Evolutionary conservation across 2,329 filamentous ascomycete species (phyloP), one percentile per base, ranked within the genome.

Genomic region (Nigrospora oryzae): DNA sequence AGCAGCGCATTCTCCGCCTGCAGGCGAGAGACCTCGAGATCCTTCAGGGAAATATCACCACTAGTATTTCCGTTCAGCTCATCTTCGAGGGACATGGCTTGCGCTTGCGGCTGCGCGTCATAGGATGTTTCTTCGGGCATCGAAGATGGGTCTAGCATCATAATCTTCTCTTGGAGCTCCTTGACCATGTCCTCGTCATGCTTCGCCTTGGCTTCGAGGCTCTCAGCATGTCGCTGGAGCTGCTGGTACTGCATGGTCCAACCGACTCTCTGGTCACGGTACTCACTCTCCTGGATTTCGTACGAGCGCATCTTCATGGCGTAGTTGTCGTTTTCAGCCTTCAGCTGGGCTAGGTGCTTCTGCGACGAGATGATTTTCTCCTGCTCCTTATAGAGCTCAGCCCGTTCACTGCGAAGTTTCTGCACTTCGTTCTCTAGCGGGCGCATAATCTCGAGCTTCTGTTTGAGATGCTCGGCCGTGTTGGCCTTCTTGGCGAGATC

Each of bases 401-500:
- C 70, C 48, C 74, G 70, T 53, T 78, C 75, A 47, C 74, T 74
- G 46, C 74, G 69, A 7, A 82, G 65, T 32, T 71, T 69, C 43
- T 74, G 67, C 40, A 79, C 71, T 51, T 82, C 77, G 44, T 69
- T 72, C 47, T 77, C 75, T 32, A 80, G 63, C 15, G 70, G 65
- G 46, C 74, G 75, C 53, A 76, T 71, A 13, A 69, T 68, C 55
- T 80, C 76, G 13, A 83, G 68, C 61, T 83, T 83, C 58, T 80
- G 76, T 58, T 78, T 76, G 56, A 78, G 77, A 46, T 79, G 70
- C 44, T 82, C 79, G 8, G 75, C 76, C 44, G 71, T 78, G 51
- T 83, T 83, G 48, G 79, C 79, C 53, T 79, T 81, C 57, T 79
- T 79, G 42, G 73, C 69, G 12, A 82, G 65, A 47, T 79, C 73